phyloP scores from a whole-genome alignment of 257 asterid species.

The Mitragyna speciosa region DNA sequence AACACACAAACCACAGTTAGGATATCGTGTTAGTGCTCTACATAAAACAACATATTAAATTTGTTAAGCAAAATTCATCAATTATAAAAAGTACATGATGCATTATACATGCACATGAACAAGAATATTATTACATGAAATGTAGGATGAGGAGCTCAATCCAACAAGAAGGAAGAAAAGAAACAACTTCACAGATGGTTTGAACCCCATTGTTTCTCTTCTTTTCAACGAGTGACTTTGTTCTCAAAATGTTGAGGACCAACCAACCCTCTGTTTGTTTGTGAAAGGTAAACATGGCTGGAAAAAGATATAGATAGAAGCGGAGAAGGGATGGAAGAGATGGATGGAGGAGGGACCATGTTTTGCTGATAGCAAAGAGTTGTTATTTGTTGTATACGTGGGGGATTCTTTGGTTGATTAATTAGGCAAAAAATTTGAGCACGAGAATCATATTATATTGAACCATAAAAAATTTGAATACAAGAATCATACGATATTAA shows the following conservation, averaged over 20 bases:
- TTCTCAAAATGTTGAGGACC: slow-evolving; percentile 1
- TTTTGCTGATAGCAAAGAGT: not conserved
- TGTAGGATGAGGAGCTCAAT: slow-evolving; percentile 55
- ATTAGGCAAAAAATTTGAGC: not conserved
- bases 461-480: not conserved
- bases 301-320: slow-evolving; percentile 10
- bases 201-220: slow-evolving; percentile 38
- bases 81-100: no score
- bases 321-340: slow-evolving; percentile 15
- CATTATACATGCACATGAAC: no score
- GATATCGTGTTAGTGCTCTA: no score
- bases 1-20: not conserved
- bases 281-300: not conserved
- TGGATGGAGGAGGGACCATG: not conserved
- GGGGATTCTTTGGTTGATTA: not conserved
- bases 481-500: not conserved
- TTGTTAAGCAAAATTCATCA: not conserved
- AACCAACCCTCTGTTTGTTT: slow-evolving; percentile 5
- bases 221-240: slow-evolving; percentile 14
- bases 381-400: not conserved
- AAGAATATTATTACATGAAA: slow-evolving; percentile 43
- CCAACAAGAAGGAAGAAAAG: slow-evolving; percentile 53
- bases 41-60: not conserved
- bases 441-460: not conserved
- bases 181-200: slow-evolving; percentile 35